Percentiles rank a stretch among this genome's conserved stretches.
These are phyloP conservation scores for Daldinia bambusicola DNA, from an alignment of 495 filamentous ascomycete genomes.

Conservation along the genomic window DNA sequence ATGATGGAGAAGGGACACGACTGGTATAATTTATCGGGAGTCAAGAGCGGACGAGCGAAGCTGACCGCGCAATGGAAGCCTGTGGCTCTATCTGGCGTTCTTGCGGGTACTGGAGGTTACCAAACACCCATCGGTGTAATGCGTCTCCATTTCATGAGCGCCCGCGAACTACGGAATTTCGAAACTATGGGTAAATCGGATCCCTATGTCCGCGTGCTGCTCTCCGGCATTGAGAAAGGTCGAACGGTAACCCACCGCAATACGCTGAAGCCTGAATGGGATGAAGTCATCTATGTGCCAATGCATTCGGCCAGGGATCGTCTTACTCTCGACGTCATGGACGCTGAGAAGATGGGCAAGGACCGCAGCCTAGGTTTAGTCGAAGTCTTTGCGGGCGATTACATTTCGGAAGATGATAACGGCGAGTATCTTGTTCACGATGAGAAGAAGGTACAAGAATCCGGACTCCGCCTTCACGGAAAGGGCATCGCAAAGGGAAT, in stretches of 20 bases:
- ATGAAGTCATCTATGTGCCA: constrained; percentile 94
- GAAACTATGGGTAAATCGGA: constrained; percentile 98
- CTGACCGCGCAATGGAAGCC: constrained; percentile 94
- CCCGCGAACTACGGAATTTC: constrained; percentile 84
- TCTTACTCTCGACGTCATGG: constrained; percentile 93
- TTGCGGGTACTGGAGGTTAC: constrained; percentile 85
- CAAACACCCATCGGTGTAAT: constrained; percentile 92
- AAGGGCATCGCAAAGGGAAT: constrained; percentile 78
- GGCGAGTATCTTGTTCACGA: constrained; percentile 87
- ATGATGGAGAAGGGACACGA: constrained; percentile 92
- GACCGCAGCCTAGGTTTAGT: constrained; percentile 85
- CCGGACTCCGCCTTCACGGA: constrained; percentile 71
- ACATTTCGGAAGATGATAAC: constrained; percentile 76
- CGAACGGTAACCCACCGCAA: constrained; percentile 96
- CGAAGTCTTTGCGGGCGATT: constrained; percentile 81
- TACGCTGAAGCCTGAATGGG: constrained; percentile 94
- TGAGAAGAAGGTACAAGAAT: constrained; percentile 68
- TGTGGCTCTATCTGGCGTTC: constrained; percentile 78
- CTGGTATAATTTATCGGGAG: constrained; percentile 90
- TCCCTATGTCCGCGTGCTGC: constrained; percentile 86
- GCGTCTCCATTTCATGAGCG: constrained; percentile 90
- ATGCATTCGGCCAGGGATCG: constrained; percentile 88
- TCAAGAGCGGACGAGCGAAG: constrained; percentile 85
- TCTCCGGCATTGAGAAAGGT: constrained; percentile 88
- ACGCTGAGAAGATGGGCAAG: constrained; percentile 86